Base-by-base conservation (phyloP, 441 rosid species). In the Aquilaria agallochum region DNA sequence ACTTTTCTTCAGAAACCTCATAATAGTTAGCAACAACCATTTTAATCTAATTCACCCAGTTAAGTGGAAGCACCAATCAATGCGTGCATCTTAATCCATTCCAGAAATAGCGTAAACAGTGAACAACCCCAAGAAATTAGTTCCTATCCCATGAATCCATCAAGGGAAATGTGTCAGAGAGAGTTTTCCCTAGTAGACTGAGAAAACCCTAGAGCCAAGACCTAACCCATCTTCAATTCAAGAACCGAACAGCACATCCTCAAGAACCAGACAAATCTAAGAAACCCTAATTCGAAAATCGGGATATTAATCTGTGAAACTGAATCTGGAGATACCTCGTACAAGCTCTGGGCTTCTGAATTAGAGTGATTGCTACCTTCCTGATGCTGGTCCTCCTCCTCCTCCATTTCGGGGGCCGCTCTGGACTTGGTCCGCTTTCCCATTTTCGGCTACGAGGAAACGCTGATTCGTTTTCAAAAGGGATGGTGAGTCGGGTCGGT, bases 371-470 rank as follows among this genome's bases (percentile, higher is more conserved):
- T 66, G 15, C 36, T 50, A 52, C 65, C 63, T 67, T 63, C 74
- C 9, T 60, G 58, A 13, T 72, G 74, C 20, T 51, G 70, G 3
- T 40, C 78, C 31, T 65, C 83, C 2, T 65, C 81, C 46, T 69
- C 73, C 30, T 61, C 71, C 6, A 73, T 80, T 13, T 78, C 77
- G 15, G 60, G 64, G 31, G 80, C 70, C 83, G 63, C 95, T 80
- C 89, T 80, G 73, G 87, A 15, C 65, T 78, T 80, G 74, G 72
- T 82, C 60, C 66, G 73, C 78, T 76, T 75, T 47, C 89, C 93
- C 96, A 89, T 89, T 60, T 58, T 51, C 58, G 54, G 45, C 69
- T 47, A 2, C 32, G 47, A 63, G 59, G 64, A 34, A 20, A 34
- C 48, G 45, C 14, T 11, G 59, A 6, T 32, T 9, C 52, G n/a